Conservation (phyloP, 169 alveolate species). For the Cryptosporidium sp. region DNA sequence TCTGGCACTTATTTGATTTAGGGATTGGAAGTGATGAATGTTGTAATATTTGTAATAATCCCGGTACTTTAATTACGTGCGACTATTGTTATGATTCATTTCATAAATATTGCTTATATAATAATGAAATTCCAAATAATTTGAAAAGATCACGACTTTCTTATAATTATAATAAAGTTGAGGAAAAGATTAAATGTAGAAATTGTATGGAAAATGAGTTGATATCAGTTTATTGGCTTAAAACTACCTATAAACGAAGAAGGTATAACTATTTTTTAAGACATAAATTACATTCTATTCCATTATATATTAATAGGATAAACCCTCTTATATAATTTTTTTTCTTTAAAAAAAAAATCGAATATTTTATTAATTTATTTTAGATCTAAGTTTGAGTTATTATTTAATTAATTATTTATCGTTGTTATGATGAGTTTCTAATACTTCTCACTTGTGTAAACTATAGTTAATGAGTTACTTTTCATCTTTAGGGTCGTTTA, state of each 20-base stretch:
- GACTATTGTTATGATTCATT: constrained; percentile 53
- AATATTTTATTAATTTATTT: constrained; percentile 1
- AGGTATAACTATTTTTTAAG: constrained; percentile 29
- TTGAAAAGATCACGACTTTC: constrained; percentile 25
- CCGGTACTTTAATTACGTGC: constrained; percentile 63
- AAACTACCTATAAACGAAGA: constrained; percentile 50
- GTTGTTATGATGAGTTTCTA: neutral
- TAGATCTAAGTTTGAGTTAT: neutral
- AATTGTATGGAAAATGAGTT: constrained; percentile 46
- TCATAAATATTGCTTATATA: constrained; percentile 54
- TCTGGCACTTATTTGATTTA: constrained; percentile 57
- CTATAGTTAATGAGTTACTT: constrained; percentile 14
- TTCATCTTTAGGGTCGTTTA: constrained; percentile 88
- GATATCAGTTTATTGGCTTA: constrained; percentile 31
- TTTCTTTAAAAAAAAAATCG: no score
- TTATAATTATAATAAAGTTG: constrained; percentile 4
- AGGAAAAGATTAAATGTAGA: constrained; percentile 26
- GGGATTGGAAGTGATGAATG: constrained; percentile 72
- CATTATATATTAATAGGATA: constrained; percentile 12
- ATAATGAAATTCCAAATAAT: constrained; percentile 14
- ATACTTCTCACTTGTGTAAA: neutral
- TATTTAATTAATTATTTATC: neutral
- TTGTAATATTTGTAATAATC: constrained; percentile 46
- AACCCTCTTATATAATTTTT: neutral
- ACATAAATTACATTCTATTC: constrained; percentile 23